A percentile compares a stretch with the other conserved stretches of the same genome.
Conservation (phyloP, 805 yeast species). For the Suhomyces vadensis region DNA sequence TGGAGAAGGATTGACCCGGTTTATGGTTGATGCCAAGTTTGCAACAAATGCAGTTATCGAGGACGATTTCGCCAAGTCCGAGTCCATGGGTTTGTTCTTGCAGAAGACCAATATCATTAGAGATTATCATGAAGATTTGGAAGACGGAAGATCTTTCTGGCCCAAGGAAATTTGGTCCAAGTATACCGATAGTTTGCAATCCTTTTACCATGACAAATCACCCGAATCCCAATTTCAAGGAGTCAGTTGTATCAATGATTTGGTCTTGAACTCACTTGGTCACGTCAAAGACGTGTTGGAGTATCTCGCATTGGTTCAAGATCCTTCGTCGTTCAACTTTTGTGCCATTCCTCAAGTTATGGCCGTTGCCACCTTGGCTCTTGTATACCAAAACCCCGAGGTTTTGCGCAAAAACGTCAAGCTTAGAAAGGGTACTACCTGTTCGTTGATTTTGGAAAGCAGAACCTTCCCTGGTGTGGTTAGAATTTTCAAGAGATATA, state of each 20-base stretch:
- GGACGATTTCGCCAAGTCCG: slow-evolving; percentile 58
- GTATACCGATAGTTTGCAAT: slow-evolving; percentile 63
- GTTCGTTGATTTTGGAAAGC: slow-evolving; percentile 68
- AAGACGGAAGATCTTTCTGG: slow-evolving; percentile 93
- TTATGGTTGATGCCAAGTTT: slow-evolving; percentile 75
- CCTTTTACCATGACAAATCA: slow-evolving; percentile 46
- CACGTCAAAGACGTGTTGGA: slow-evolving; percentile 77
- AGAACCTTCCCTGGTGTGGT: slow-evolving; percentile 76
- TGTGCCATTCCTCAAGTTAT: slow-evolving; percentile 98
- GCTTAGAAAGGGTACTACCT: slow-evolving; percentile 87
- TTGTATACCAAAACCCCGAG: slow-evolving; percentile 75
- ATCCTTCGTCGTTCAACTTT: slow-evolving; percentile 82
- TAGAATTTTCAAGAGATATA: slow-evolving; percentile 71
- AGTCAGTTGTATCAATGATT: slow-evolving; percentile 73
- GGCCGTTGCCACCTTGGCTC: slow-evolving; percentile 94
- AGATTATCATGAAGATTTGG: slow-evolving; percentile 89
- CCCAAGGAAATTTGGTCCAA: slow-evolving; percentile 92
- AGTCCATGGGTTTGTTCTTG: slow-evolving; percentile 91
- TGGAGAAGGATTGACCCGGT: slow-evolving; percentile 90
- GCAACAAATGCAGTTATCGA: slow-evolving; percentile 51
- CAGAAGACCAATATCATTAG: slow-evolving; percentile 96
- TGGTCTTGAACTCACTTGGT: slow-evolving; percentile 73
- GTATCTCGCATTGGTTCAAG: slow-evolving; percentile 74
- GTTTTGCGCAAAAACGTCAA: slow-evolving; percentile 76
- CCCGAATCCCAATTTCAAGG: slow-evolving; percentile 56